These are phyloP conservation scores for Lactarius hatsudake DNA, from an alignment of 768 basidiomycete species.

Conservation along the genomic window DNA sequence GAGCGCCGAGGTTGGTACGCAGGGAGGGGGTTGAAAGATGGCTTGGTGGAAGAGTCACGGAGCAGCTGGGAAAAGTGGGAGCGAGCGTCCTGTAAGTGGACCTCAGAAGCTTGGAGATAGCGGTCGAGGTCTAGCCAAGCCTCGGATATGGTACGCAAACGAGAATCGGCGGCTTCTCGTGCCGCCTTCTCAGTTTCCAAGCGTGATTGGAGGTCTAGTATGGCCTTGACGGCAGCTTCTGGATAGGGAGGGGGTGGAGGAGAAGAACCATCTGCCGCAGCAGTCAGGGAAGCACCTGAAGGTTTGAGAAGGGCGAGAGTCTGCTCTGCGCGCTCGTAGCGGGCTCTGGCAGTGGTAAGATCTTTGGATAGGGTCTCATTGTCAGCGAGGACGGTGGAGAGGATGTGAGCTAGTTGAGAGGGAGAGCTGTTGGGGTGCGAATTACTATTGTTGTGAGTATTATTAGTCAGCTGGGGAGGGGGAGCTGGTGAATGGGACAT, in stretches of 20 bases:
- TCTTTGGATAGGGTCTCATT: conserved; percentile 26
- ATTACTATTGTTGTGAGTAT: conserved; percentile 8
- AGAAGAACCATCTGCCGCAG: conserved; percentile 12
- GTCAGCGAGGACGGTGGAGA: conserved; percentile 28
- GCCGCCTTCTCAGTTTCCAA: conserved; percentile 26
- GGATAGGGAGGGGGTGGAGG: conserved; percentile 16
- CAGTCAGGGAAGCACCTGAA: conserved; percentile 4
- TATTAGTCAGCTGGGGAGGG: conserved; percentile 25
- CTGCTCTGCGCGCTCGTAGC: conserved; percentile 26
- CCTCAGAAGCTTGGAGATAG: conserved; percentile 21
- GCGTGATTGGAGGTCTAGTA: conserved; percentile 24
- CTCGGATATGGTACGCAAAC: conserved; percentile 24
- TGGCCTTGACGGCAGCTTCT: conserved; percentile 23
- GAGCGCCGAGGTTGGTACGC: conserved; percentile 19
- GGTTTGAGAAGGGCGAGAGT: conserved; percentile 24
- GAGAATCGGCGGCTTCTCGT: conserved; percentile 25
- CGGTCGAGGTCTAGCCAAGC: conserved; percentile 27
- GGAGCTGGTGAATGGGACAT: conserved; percentile 26
- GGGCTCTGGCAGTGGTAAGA: conserved; percentile 20
- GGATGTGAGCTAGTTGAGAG: conserved; percentile 27
- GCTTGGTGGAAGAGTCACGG: conserved; percentile 23
- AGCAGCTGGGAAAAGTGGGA: conserved; percentile 26
- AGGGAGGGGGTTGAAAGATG: conserved; percentile 21
- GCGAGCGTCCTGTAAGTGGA: conserved; percentile 24
- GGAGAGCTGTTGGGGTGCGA: conserved; percentile 17